These are phyloP conservation scores for Wickerhamomyces ciferrii DNA, from an alignment of 805 yeast genomes.

Conservation along the genomic window DNA sequence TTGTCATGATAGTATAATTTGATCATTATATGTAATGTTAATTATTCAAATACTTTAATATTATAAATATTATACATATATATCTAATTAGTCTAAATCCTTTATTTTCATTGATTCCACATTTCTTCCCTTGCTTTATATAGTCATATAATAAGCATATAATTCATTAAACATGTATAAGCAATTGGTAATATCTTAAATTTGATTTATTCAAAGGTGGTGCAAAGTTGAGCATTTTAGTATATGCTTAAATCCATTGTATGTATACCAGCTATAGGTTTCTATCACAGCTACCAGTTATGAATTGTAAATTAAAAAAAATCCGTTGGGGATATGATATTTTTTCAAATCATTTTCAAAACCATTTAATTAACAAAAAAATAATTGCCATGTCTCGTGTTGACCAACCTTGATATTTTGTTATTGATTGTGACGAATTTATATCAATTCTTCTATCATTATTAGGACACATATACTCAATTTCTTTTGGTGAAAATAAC, in stretches of 20 bases:
- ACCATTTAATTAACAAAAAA: conserved; percentile 60
- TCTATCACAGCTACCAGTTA: conserved; percentile 89
- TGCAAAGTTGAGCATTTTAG: conserved; percentile 34
- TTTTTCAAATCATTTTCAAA: conserved; percentile 72
- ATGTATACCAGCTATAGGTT: conserved; percentile 87
- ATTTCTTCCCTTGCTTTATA: conserved; percentile 55
- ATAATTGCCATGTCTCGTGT: conserved; percentile 29
- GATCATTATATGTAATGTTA: no score
- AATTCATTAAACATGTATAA: conserved; percentile 92
- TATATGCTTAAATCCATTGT: conserved; percentile 70
- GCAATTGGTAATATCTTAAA: conserved; percentile 65
- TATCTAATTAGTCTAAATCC: conserved; percentile 90
- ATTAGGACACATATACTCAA: conserved; percentile 77
- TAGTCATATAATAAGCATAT: conserved; percentile 64
- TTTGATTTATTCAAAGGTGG: conserved; percentile 26
- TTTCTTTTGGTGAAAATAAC: conserved; percentile 75
- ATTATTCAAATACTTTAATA: no score
- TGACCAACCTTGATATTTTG: conserved; percentile 69
- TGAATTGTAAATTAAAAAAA: conserved; percentile 64
- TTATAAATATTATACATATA: no score
- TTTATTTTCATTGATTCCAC: conserved; percentile 59
- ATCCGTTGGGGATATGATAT: conserved; percentile 50
- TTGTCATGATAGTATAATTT: no score
- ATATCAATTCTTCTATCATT: conserved; percentile 62
- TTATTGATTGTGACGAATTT: conserved; percentile 59